Percentiles rank a stretch among this genome's conserved stretches.
These are phyloP conservation scores for Agroathelia rolfsii DNA, from an alignment of 1,284 basidiomycete species.

Conservation along the genomic window DNA sequence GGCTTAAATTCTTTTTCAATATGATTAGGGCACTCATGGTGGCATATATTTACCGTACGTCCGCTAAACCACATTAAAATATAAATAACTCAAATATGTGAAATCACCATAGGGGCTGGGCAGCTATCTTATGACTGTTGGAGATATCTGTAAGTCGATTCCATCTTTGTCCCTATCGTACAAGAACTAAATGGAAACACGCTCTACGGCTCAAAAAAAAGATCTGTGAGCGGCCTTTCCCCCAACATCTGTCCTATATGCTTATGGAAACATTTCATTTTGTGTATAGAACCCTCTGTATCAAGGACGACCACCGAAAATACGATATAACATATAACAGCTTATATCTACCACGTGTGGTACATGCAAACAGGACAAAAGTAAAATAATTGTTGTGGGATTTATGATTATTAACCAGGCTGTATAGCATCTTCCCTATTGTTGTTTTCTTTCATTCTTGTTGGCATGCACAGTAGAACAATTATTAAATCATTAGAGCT, in stretches of 20 bases:
- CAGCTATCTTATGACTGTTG: conserved; percentile 50
- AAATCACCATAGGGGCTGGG: conserved; percentile 34
- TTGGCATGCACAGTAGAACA: too few relatives aligned
- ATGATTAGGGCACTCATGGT: conserved; percentile 53
- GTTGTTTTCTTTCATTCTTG: too few relatives aligned
- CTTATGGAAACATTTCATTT: neutral
- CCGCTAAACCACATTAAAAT: neutral
- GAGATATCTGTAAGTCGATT: conserved; percentile 43
- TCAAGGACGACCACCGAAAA: conserved; percentile 46
- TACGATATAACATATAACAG: conserved; percentile 31
- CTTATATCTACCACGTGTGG: conserved; percentile 22
- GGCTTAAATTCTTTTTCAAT: neutral
- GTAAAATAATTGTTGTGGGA: too few relatives aligned
- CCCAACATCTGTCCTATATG: conserved; percentile 3
- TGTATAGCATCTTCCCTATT: too few relatives aligned
- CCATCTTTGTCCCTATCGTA: conserved; percentile 3
- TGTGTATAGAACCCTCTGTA: conserved; percentile 36
- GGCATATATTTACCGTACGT: conserved; percentile 57
- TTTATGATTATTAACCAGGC: too few relatives aligned
- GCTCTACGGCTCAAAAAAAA: too few relatives aligned
- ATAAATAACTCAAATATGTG: conserved; percentile 7
- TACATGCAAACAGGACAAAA: too few relatives aligned
- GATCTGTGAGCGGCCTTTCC: conserved; percentile 34
- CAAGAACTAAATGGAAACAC: conserved; percentile 7
- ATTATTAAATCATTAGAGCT: too few relatives aligned